Evolutionary conservation across 305 asterid species (phyloP).

Genomic region (Rubia peregrina): DNA sequence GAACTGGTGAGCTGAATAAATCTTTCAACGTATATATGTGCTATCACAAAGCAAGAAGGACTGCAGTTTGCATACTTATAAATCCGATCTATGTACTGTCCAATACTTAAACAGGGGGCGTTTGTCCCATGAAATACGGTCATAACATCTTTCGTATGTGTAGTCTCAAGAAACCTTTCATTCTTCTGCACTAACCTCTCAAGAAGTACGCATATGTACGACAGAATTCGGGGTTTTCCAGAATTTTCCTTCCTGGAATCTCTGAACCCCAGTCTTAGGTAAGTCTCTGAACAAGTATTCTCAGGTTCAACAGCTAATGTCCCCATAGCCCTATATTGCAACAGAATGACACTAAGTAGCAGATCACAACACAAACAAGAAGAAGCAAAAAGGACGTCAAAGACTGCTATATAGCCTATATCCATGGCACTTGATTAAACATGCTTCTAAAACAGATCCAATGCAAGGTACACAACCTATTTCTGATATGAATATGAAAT

Average conservation of each 20-base stretch:
- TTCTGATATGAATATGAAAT: background rate
- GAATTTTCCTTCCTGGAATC: conserved; percentile 36
- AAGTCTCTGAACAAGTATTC: conserved; percentile 30
- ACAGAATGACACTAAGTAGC: conserved; percentile 9
- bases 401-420: background rate
- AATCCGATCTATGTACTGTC: conserved; percentile 71
- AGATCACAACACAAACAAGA: background rate
- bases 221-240: conserved; percentile 56
- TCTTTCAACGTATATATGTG: conserved; percentile 67
- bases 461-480: background rate
- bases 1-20: conserved; percentile 43
- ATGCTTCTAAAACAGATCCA: background rate
- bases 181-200: conserved; percentile 60
- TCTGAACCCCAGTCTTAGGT: conserved; percentile 46
- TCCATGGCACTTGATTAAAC: background rate
- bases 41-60: conserved; percentile 80
- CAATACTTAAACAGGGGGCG: conserved; percentile 71
- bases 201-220: conserved; percentile 57
- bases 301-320: conserved; percentile 40
- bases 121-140: conserved; percentile 77
- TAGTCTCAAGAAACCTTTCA: conserved; percentile 46
- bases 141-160: conserved; percentile 44
- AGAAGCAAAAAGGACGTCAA: background rate
- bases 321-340: conserved; percentile 52
- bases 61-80: conserved; percentile 88